A percentile compares a stretch with the other conserved stretches of the same genome.
Conservation (phyloP, 2,329 filamentous ascomycete species). For the Emericellopsis cladophorae region DNA sequence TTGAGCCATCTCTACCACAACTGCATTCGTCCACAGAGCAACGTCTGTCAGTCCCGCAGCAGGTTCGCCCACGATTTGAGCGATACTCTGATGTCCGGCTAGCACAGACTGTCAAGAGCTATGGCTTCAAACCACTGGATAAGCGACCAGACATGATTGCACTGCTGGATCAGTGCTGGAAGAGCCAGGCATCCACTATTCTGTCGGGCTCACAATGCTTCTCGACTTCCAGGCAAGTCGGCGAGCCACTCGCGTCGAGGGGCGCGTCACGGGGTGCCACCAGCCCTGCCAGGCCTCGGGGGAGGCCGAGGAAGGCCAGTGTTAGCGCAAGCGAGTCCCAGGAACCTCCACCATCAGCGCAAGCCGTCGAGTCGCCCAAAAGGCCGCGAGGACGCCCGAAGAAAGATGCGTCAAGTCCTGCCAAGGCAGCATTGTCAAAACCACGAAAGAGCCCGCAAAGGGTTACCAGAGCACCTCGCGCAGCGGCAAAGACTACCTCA, state of each 20-base stretch:
- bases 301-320: constrained; percentile 19
- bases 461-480: constrained; percentile 1
- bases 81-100: constrained; percentile 51
- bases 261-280: constrained; percentile 1
- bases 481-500: neutral
- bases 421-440: too few species aligned
- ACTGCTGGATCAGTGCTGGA: constrained; percentile 59
- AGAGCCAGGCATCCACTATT: constrained; percentile 32
- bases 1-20: too few species aligned
- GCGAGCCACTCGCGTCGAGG: constrained; percentile 2
- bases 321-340: constrained; percentile 10
- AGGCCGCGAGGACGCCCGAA: constrained; percentile 26
- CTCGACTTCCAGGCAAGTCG: constrained; percentile 4
- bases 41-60: neutral
- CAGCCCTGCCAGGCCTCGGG: constrained; percentile 13
- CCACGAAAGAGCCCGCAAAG: too few species aligned
- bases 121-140: constrained; percentile 63
- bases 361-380: constrained; percentile 19
- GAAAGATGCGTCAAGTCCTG: constrained; percentile 14
- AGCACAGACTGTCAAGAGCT: constrained; percentile 46
- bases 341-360: constrained; percentile 21
- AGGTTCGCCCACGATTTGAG: constrained; percentile 41
- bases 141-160: constrained; percentile 56
- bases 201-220: constrained; percentile 8
- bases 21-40: too few species aligned